These are phyloP conservation scores for Colletotrichum coccodes DNA, from an alignment of 2,329 filamentous ascomycete species.

Conservation along the genomic window DNA sequence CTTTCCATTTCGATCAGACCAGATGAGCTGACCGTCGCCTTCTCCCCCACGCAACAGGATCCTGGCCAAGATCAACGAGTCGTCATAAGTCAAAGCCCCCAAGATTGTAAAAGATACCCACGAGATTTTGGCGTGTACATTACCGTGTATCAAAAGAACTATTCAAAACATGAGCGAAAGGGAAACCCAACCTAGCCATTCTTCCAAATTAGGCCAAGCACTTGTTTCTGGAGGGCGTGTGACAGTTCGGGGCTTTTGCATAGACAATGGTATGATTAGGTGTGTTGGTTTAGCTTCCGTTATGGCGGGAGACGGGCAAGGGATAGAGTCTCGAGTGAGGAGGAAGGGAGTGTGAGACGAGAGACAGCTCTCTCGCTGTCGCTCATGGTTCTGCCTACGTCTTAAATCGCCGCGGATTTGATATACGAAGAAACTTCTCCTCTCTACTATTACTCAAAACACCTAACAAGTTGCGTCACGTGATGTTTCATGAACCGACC, in stretches of 20 bases:
- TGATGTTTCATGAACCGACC: background rate
- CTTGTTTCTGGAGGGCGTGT: background rate
- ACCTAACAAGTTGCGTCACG: background rate
- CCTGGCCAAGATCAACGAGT: conserved; percentile 99
- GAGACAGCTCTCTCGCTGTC: background rate
- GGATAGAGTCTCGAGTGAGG: background rate
- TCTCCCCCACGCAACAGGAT: conserved; percentile 68
- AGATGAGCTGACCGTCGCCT: conserved; percentile 18
- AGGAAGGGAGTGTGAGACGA: background rate
- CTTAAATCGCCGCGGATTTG: background rate
- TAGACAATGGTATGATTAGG: background rate
- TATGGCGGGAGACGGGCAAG: background rate
- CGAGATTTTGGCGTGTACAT: conserved; percentile 36
- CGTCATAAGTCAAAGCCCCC: background rate
- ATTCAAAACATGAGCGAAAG: conserved; percentile 7
- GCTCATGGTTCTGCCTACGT: background rate
- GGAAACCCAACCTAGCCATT: background rate
- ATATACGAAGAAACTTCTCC: conserved; percentile 16
- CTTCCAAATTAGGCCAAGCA: background rate
- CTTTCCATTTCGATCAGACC: conserved; percentile 1
- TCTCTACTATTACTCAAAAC: conserved; percentile 7
- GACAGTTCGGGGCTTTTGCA: background rate
- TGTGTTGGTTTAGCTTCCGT: background rate
- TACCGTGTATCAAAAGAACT: conserved; percentile 43
- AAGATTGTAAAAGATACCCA: conserved; percentile 35